Percentiles rank a stretch among this genome's conserved stretches.
Evolutionary conservation across 2,329 filamentous ascomycete species (phyloP).

Genomic region (Coleophoma eucalyptorum): DNA sequence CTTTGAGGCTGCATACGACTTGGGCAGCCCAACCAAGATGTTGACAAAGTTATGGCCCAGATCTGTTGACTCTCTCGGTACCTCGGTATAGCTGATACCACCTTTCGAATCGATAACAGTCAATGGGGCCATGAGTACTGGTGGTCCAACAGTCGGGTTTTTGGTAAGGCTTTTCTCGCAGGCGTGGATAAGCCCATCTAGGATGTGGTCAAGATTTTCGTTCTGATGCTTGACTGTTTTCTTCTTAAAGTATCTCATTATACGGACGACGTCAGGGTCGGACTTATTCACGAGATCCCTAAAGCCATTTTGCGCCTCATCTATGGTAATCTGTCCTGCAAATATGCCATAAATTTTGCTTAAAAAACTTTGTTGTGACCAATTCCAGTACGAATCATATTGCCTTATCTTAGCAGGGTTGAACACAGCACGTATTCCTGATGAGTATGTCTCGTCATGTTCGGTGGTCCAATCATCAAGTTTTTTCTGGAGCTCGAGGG

Average conservation of each 20-base stretch:
- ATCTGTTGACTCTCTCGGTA: too few species aligned
- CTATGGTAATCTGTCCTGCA: not conserved
- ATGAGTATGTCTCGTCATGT: conserved; percentile 90
- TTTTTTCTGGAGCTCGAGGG: conserved; percentile 81
- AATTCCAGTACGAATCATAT: conserved; percentile 98
- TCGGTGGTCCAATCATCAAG: conserved; percentile 90
- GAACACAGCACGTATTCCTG: conserved; percentile 89
- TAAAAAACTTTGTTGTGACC: conserved; percentile 76
- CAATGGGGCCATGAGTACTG: too few species aligned
- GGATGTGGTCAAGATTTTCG: conserved; percentile 98
- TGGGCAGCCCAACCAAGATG: too few species aligned
- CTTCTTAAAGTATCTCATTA: conserved; percentile 99
- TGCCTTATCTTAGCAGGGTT: conserved; percentile 85
- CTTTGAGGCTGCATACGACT: too few species aligned
- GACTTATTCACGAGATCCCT: conserved; percentile 99
- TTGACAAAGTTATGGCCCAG: too few species aligned
- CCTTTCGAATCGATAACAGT: too few species aligned
- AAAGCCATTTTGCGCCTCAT: conserved; percentile 94
- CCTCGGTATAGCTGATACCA: too few species aligned
- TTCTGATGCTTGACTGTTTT: too few species aligned
- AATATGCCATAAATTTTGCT: not conserved
- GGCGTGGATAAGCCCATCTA: conserved; percentile 69
- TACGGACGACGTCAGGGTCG: conserved; percentile 91
- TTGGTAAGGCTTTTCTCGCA: too few species aligned
- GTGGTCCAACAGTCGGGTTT: too few species aligned